Evolutionary conservation across 768 basidiomycete species (phyloP), one percentile per base, ranked within the genome.

Genomic region (Clathrus columnatus): DNA sequence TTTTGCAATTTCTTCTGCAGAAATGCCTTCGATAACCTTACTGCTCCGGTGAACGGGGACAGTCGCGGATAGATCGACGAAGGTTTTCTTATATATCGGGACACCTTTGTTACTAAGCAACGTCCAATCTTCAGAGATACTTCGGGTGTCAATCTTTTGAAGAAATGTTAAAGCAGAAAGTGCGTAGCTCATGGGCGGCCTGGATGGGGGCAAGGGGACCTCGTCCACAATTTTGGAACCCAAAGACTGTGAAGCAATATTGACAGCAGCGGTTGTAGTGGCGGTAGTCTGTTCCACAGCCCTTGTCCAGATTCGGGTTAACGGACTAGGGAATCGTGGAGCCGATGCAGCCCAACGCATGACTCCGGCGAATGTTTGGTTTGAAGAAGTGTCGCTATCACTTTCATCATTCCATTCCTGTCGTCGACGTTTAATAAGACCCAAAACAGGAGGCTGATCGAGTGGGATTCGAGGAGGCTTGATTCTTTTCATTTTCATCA

Each of bases 11-110:
- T 99, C 95, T 64, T 96, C 94, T 0, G 93, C 93, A 1, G 91
- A 88, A 10, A 94, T 80, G 3, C 93, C 92, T 65, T 97, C 89
- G 49, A 98, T 85, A 58, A 97, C 91, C 69, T 90, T 89, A 64
- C 86, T 83, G 0, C 89, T 92, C 61, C 84, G 85, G 67, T 91
- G 85, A 2, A 98, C 82, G 0, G 91, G 91, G 28, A 93, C 81
- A 51, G 80, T 73, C 1, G 85, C 75, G 5, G 91, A 95, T 5
- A 95, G 78, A 52, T 86, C 83, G 0, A 87, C 76, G 6, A 81
- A 78, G n/a, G 84, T 67, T 64, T 86, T 87, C 63, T 84, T 83
- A 59, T 88, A 81, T 16, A 95, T 77, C 2, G 84, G 73, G 29
- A 93, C 69, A 5, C 83, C 88, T 60, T 87, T 87, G 56, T 90